Evolutionary conservation across 2,329 filamentous ascomycete genomes (phyloP).

Genomic region (Aspergillus luchuensis): DNA sequence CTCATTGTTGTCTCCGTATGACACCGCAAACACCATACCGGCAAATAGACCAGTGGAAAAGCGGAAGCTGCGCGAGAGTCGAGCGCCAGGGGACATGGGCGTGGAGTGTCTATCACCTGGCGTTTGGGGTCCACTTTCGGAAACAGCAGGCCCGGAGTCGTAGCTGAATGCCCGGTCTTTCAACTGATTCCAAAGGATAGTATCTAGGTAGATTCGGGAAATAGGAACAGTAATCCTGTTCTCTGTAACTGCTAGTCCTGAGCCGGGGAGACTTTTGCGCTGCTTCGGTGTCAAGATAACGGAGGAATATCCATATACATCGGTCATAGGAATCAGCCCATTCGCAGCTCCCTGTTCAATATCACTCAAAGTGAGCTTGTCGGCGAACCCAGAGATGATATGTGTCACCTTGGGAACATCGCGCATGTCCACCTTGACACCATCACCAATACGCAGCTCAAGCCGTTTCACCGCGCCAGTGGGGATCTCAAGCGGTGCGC

Average conservation of each 20-base stretch:
- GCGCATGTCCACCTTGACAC: constrained; percentile 49
- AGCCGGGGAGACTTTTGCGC: constrained; percentile 44
- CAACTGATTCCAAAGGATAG: constrained; percentile 49
- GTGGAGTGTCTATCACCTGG: constrained; percentile 44
- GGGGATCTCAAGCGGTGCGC: constrained; percentile 43
- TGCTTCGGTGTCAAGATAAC: constrained; percentile 46
- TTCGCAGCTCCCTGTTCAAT: constrained; percentile 26
- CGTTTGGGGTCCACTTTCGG: constrained; percentile 35
- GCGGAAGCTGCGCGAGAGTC: constrained; percentile 46
- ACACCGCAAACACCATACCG: constrained; percentile 86
- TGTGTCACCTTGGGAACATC: constrained; percentile 47
- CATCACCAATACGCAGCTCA: constrained; percentile 48
- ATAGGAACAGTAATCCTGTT: constrained; percentile 47
- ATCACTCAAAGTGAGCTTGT: constrained; percentile 36
- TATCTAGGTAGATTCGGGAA: constrained; percentile 50
- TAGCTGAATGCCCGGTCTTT: constrained; percentile 44
- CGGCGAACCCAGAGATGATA: constrained; percentile 45
- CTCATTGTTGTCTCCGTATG: constrained; percentile 62
- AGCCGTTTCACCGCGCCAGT: constrained; percentile 46
- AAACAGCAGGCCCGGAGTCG: constrained; percentile 20
- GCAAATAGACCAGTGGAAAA: constrained; percentile 60
- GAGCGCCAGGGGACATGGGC: constrained; percentile 52
- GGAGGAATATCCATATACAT: constrained; percentile 47
- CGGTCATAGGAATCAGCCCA: constrained; percentile 37
- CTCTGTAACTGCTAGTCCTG: constrained; percentile 30